phyloP scores from a whole-genome alignment of 345 rosid species.

The Moricandia moricandioides region DNA sequence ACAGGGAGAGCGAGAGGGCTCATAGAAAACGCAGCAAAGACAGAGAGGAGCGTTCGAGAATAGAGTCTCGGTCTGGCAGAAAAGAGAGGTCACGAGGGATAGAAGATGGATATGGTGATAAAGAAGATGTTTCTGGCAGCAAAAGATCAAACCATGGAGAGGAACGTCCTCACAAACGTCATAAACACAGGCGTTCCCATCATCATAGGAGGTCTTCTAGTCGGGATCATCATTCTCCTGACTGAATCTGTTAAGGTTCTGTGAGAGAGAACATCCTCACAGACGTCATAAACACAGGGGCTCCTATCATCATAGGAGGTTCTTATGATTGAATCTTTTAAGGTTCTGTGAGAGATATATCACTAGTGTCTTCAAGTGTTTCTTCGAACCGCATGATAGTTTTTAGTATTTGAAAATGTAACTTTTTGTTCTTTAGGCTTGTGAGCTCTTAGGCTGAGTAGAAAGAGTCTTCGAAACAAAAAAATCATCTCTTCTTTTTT shows the following conservation, averaged over 20 bases:
- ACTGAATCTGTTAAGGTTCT: background rate
- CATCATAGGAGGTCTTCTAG: slow-evolving; percentile 7
- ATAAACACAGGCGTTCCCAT: slow-evolving; percentile 1
- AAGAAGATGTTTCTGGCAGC: slow-evolving; percentile 19
- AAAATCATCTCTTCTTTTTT: too few relatives aligned
- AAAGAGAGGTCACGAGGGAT: slow-evolving; percentile 36
- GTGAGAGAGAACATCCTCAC: slow-evolving; percentile 12
- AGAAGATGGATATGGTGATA: slow-evolving; percentile 35
- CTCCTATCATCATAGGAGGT: background rate
- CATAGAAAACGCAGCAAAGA: slow-evolving; percentile 29
- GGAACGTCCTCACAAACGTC: slow-evolving; percentile 26
- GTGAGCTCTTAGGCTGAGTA: background rate
- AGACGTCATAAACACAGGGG: slow-evolving; percentile 24
- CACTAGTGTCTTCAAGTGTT: background rate
- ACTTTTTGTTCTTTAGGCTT: background rate
- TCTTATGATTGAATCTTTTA: background rate
- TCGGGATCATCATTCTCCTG: background rate
- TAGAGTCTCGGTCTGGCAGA: slow-evolving; percentile 30
- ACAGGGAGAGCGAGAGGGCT: background rate
- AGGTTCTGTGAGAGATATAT: background rate
- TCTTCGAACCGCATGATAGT: background rate
- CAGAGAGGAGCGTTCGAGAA: slow-evolving; percentile 34
- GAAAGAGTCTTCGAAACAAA: too few relatives aligned
- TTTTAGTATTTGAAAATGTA: background rate
- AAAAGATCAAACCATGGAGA: slow-evolving; percentile 38